Conservation (phyloP, 164 flowering plant genomes). For the Cinnamomum chago region DNA sequence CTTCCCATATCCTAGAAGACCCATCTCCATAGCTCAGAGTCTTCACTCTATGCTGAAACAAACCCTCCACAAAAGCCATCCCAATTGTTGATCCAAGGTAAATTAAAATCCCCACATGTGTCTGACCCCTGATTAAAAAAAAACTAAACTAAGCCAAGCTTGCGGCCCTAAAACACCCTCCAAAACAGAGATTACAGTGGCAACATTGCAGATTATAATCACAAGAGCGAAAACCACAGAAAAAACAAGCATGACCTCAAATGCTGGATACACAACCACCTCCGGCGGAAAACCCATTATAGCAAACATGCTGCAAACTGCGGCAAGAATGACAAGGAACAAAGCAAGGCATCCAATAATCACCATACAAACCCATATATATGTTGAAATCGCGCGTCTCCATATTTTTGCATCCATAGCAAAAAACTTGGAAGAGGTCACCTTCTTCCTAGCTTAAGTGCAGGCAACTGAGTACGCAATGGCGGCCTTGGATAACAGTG, state of each 20-base stretch:
- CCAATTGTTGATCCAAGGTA: constrained; percentile 89
- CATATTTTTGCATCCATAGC: constrained; percentile 49
- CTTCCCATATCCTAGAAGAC: constrained; percentile 94
- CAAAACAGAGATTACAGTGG: constrained; percentile 70
- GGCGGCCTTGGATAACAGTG: constrained; percentile 70
- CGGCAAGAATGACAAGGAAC: constrained; percentile 57
- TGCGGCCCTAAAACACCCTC: constrained; percentile 86
- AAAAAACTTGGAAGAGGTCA: constrained; percentile 45
- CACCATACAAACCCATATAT: constrained; percentile 60
- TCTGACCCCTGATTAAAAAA: constrained; percentile 72
- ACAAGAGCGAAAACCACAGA: constrained; percentile 74
- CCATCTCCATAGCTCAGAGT: constrained; percentile 86
- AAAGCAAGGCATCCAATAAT: constrained; percentile 51
- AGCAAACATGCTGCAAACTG: constrained; percentile 51
- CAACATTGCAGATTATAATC: constrained; percentile 69
- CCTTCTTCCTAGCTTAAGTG: constrained; percentile 57
- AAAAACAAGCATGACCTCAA: constrained; percentile 55
- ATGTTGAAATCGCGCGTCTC: constrained; percentile 64
- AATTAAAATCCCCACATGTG: constrained; percentile 89
- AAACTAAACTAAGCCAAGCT: constrained; percentile 65
- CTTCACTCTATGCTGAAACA: constrained; percentile 97
- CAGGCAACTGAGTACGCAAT: constrained; percentile 80
- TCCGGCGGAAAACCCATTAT: constrained; percentile 44
- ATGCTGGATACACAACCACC: constrained; percentile 52
- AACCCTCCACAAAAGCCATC: constrained; percentile 82